Percentiles rank a stretch among this genome's conserved stretches.
Evolutionary conservation across 2,329 filamentous ascomycete species (phyloP).

Genomic region (Colletotrichum shisoi): DNA sequence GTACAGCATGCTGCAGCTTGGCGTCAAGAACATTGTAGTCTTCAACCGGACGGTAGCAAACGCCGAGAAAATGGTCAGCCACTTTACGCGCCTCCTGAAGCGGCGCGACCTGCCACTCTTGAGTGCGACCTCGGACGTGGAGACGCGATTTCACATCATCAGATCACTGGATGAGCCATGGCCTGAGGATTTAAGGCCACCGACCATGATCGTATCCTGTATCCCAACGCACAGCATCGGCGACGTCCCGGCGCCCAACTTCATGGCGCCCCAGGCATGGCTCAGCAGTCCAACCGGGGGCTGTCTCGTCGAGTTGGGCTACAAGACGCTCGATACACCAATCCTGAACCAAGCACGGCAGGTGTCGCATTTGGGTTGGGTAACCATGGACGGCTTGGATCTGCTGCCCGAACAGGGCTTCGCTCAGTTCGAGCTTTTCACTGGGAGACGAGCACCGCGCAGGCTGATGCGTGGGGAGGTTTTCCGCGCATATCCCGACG

Average conservation of each 20-base stretch:
- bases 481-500: slow-evolving; percentile 55
- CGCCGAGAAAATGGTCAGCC: slow-evolving; percentile 70
- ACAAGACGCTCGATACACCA: slow-evolving; percentile 76
- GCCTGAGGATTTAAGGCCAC: slow-evolving; percentile 68
- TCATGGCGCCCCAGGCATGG: slow-evolving; percentile 74
- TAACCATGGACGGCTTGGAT: slow-evolving; percentile 78
- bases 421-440: slow-evolving; percentile 83
- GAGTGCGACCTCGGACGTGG: slow-evolving; percentile 48
- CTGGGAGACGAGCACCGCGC: slow-evolving; percentile 73
- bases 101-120: slow-evolving; percentile 55
- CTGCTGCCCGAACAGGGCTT: slow-evolving; percentile 80
- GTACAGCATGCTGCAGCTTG: slow-evolving; percentile 80
- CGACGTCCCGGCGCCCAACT: slow-evolving; percentile 70
- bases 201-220: slow-evolving; percentile 78
- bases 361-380: slow-evolving; percentile 70
- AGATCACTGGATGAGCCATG: slow-evolving; percentile 66
- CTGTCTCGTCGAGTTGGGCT: slow-evolving; percentile 77
- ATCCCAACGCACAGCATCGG: slow-evolving; percentile 75
- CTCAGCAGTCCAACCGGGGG: slow-evolving; percentile 76
- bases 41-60: slow-evolving; percentile 75
- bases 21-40: slow-evolving; percentile 77
- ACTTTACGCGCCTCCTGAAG: slow-evolving; percentile 69
- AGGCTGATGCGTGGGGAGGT: slow-evolving; percentile 75
- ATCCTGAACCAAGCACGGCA: slow-evolving; percentile 72
- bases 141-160: slow-evolving; percentile 66